A percentile compares a stretch with the other conserved stretches of the same genome.
Evolutionary conservation across 306 rosid species (phyloP).

Genomic region (Quercus ilex): DNA sequence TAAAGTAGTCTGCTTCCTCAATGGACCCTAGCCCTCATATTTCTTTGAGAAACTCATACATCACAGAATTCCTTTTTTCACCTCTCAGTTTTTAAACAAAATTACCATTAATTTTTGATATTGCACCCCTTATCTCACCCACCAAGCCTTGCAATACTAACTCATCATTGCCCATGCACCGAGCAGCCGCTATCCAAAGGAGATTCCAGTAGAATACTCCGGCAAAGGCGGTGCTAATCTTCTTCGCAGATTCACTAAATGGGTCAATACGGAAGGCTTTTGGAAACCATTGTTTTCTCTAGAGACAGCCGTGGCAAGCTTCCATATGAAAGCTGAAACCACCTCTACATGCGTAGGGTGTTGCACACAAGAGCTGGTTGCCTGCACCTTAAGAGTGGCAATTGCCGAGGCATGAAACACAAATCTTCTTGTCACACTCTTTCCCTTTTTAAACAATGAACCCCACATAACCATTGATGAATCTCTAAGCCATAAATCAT

Average conservation of each 20-base stretch:
- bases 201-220: constrained; percentile 19
- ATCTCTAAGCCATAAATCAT: constrained; percentile 26
- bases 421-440: constrained; percentile 31
- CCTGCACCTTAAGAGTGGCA: constrained; percentile 4
- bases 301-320: constrained; percentile 23
- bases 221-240: background rate
- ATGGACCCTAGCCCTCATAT: background rate
- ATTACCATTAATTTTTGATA: constrained; percentile 13
- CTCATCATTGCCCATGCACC: background rate
- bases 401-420: constrained; percentile 33
- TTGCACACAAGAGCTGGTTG: background rate
- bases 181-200: constrained; percentile 25
- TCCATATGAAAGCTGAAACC: constrained; percentile 40
- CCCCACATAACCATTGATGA: constrained; percentile 18
- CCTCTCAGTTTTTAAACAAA: constrained; percentile 15
- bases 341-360: constrained; percentile 31
- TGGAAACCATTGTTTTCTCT: constrained; percentile 9
- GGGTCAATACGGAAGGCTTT: constrained; percentile 20
- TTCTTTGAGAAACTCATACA: constrained; percentile 11
- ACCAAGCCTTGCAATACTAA: constrained; percentile 8
- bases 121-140: constrained; percentile 15
- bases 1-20: constrained; percentile 11
- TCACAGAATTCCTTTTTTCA: background rate
- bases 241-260: constrained; percentile 30
- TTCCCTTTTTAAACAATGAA: constrained; percentile 24